Percentiles rank a stretch among this genome's conserved stretches.
phyloP scores from a whole-genome alignment of 2,329 filamentous ascomycete species.

The Lasiodiplodia citricola region DNA sequence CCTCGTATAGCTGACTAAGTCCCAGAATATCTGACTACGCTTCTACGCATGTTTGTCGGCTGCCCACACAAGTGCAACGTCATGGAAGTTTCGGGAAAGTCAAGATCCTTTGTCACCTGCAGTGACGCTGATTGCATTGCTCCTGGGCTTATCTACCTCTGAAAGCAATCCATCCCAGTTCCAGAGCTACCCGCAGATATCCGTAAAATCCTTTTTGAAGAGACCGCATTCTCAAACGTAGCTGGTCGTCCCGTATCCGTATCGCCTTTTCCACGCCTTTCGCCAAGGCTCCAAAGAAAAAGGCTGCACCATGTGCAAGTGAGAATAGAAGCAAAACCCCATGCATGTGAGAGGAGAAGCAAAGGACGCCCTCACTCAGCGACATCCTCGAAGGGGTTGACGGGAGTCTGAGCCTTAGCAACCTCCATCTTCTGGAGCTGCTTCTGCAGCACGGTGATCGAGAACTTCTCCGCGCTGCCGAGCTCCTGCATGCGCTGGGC shows the following conservation, averaged over 20 bases:
- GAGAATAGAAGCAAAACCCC: not conserved
- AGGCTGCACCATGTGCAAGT: not conserved
- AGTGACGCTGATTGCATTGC: no score
- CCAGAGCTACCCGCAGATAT: not conserved
- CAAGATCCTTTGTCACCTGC: no score
- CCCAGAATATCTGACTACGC: no score
- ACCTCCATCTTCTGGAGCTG: constrained; percentile 28
- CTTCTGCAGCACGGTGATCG: constrained; percentile 28
- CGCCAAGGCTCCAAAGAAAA: not conserved
- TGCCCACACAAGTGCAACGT: no score
- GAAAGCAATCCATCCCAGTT: not conserved
- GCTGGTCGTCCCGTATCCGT: not conserved
- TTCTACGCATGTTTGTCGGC: no score
- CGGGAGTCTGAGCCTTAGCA: not conserved
- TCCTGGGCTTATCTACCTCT: not conserved
- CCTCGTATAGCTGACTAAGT: not conserved
- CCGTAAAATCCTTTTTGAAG: not conserved
- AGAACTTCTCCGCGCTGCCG: constrained; percentile 24
- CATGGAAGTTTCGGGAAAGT: no score
- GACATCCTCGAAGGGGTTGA: not conserved
- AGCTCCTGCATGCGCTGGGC: constrained; percentile 29
- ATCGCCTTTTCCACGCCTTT: not conserved
- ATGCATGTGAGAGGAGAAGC: not conserved
- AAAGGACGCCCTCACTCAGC: not conserved
- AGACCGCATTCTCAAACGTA: not conserved